Conservation (phyloP, 2,329 filamentous ascomycete species). For the Rhytidhysteron rufulum region DNA sequence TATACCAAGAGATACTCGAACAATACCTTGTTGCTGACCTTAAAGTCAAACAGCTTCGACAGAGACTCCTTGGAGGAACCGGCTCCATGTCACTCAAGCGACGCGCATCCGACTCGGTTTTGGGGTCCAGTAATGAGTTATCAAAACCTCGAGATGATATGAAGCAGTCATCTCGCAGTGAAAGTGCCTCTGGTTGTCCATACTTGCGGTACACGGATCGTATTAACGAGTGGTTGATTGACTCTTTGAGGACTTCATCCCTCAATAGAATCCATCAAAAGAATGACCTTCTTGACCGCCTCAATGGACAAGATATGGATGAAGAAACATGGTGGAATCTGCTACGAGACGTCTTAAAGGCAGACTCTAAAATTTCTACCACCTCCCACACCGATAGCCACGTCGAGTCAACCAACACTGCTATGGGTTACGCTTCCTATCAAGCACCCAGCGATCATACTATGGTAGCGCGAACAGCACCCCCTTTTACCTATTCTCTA, state of each 20-base stretch:
- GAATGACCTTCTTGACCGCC: neutral
- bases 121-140: neutral
- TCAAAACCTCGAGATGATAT: neutral
- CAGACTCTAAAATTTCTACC: too few relatives aligned
- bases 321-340: neutral
- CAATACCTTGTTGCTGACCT: neutral
- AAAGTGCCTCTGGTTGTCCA: neutral
- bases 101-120: neutral
- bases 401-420: too few relatives aligned
- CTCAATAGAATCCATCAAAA: neutral
- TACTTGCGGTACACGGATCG: neutral
- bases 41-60: neutral
- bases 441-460: too few relatives aligned
- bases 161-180: neutral
- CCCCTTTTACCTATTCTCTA: too few relatives aligned
- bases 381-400: too few relatives aligned
- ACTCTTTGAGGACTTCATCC: neutral
- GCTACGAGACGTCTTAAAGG: too few relatives aligned
- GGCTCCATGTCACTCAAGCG: neutral
- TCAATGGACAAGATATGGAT: neutral
- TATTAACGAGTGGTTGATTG: neutral
- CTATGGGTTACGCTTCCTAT: too few relatives aligned
- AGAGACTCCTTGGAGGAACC: neutral
- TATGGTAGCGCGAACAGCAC: too few relatives aligned
- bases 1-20: neutral